A percentile compares a stretch with the other conserved stretches of the same genome.
Conservation (phyloP, 1,284 basidiomycete species). For the Anthracocystis panici-leucophaei region DNA sequence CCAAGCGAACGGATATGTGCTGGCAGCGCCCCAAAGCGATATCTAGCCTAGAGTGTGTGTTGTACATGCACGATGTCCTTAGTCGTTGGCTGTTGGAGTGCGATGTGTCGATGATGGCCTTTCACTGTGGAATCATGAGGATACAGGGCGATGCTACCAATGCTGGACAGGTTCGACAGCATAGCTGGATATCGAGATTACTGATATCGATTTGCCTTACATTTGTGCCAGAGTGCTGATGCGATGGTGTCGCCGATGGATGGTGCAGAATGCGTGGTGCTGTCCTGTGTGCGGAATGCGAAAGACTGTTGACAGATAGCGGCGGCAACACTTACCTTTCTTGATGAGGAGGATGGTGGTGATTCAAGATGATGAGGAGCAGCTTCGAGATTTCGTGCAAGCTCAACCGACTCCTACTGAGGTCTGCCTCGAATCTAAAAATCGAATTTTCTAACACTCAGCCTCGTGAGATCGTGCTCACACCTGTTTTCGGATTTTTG, state of each 20-base stretch:
- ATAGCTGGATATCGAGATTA: background rate
- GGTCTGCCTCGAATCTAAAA: too few relatives aligned
- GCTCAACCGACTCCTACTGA: background rate
- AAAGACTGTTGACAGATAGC: constrained; percentile 16
- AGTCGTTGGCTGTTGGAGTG: too few relatives aligned
- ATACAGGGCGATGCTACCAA: background rate
- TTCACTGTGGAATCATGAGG: too few relatives aligned
- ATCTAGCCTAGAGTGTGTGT: too few relatives aligned
- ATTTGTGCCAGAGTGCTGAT: constrained; percentile 1
- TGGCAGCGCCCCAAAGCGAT: too few relatives aligned
- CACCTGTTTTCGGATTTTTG: background rate
- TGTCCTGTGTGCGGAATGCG: constrained; percentile 7
- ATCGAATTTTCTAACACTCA: constrained; percentile 6
- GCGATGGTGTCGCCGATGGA: background rate
- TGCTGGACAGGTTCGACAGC: background rate
- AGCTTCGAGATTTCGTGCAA: constrained; percentile 10
- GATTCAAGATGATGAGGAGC: constrained; percentile 38
- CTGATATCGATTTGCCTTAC: background rate
- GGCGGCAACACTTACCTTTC: constrained; percentile 41
- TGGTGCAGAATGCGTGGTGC: background rate
- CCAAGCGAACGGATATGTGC: too few relatives aligned
- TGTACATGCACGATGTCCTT: too few relatives aligned
- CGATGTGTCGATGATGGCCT: too few relatives aligned
- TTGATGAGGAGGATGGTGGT: constrained; percentile 51
- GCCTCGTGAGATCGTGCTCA: background rate